phyloP scores from a whole-genome alignment of 306 rosid genomes.

The Malus domestica region DNA sequence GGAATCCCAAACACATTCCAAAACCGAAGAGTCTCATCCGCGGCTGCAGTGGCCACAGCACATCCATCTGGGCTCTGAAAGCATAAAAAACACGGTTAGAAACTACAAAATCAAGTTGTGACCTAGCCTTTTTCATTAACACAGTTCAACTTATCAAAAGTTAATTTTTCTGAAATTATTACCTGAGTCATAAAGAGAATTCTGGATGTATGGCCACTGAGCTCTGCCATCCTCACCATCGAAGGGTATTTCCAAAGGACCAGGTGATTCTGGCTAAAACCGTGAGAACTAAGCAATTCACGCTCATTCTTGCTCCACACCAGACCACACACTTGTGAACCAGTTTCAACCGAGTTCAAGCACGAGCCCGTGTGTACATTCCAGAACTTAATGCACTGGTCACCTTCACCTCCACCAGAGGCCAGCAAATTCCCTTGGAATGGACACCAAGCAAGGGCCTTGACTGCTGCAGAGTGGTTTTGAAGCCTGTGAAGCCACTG shows the following conservation, averaged over 20 bases:
- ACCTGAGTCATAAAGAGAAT: slow-evolving; percentile 59
- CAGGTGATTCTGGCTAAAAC: slow-evolving; percentile 54
- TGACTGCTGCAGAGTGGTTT: slow-evolving; percentile 64
- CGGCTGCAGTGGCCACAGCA: slow-evolving; percentile 52
- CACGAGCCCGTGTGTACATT: slow-evolving; percentile 62
- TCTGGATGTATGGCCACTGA: slow-evolving; percentile 56
- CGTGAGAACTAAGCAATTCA: slow-evolving; percentile 77
- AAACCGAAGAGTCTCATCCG: slow-evolving; percentile 33
- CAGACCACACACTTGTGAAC: slow-evolving; percentile 61
- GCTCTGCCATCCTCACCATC: slow-evolving; percentile 65
- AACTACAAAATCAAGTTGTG: neutral
- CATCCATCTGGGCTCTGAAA: slow-evolving; percentile 42
- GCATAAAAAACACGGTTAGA: neutral
- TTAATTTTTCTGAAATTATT: neutral
- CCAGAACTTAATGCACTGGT: slow-evolving; percentile 52
- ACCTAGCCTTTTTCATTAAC: neutral
- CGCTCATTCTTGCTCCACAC: slow-evolving; percentile 71
- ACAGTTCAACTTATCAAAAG: neutral
- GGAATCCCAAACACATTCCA: slow-evolving; percentile 55
- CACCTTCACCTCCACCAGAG: slow-evolving; percentile 48
- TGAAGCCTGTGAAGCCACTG: slow-evolving; percentile 72
- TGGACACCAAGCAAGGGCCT: slow-evolving; percentile 85
- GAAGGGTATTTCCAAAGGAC: slow-evolving; percentile 83
- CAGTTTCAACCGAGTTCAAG: slow-evolving; percentile 54
- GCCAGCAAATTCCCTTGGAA: slow-evolving; percentile 64